phyloP scores from a whole-genome alignment of 164 flowering plant species.

The Sedum album region DNA sequence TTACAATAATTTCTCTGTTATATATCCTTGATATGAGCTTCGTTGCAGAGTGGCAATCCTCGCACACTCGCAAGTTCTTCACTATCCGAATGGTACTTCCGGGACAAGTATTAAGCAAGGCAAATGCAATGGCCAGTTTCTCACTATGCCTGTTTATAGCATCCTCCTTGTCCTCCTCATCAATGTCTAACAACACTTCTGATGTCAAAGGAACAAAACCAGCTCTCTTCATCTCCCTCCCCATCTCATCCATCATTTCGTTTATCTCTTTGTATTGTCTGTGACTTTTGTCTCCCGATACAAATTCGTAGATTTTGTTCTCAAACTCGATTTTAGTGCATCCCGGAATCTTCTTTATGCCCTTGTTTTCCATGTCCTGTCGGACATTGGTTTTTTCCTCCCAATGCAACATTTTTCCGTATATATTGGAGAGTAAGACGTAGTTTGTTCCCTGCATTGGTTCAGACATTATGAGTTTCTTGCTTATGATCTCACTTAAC shows the following conservation, averaged over 20 bases:
- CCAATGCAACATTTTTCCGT: background rate
- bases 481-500: background rate
- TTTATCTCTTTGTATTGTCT: background rate
- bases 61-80: background rate
- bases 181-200: constrained; percentile 1
- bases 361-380: background rate
- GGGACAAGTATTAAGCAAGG: background rate
- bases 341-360: background rate
- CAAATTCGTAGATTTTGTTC: background rate
- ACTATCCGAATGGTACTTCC: background rate
- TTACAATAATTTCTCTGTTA: background rate
- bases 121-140: constrained; percentile 2
- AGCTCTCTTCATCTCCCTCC: constrained; percentile 2
- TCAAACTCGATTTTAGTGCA: background rate
- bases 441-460: background rate
- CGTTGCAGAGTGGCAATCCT: background rate
- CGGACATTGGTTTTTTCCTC: background rate
- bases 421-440: background rate
- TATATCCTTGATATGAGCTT: background rate
- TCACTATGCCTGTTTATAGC: background rate
- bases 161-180: constrained; percentile 1
- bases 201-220: constrained; percentile 1
- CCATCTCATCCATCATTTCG: constrained; percentile 4
- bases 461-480: background rate
- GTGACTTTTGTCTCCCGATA: background rate